Evolutionary conservation across 345 rosid genomes (phyloP), one percentile per base, ranked within the genome.

Genomic region (Turnera subulata): DNA sequence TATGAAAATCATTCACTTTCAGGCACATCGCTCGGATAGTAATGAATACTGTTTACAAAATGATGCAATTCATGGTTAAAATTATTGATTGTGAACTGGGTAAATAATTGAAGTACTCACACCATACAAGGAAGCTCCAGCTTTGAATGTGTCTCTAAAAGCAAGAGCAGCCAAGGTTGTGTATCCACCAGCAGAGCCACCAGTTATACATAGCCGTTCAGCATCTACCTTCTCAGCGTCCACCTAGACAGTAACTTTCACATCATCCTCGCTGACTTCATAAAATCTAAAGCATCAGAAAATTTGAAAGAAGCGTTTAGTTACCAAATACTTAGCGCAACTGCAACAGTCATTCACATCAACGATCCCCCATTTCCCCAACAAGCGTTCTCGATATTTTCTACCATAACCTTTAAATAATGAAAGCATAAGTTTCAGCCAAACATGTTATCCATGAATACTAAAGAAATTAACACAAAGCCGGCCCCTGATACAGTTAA

Each of bases 171-270:
- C 99, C 70, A 89, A 85, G 50, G 96, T 87, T 33, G 96, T 93
- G 65, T 89, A 93, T 38, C 99, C 97, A 58, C 99, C 97, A 50
- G 99, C 99, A 59, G 99, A 93, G 61, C 92, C 96, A 59, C 99
- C 99, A 50, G 99, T 86, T 72, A 93, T 93, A 66, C 97, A 93
- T 1, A 93, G 80, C 46, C 91, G 80, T 39, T 81, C 72, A 15
- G 46, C 76, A 74, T 89, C 99, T 51, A 72, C 96, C 72, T 75
- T 89, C 50, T 84, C 97, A 19, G 63, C 78, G 65, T 85, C 85
- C 69, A 87, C 86, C 97, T 89, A 59, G 56, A 67, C 29, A 70
- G 70, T 63, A 61, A 46, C 63, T 62, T 59, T 23, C 50, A 61
- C 2, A 33, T 42, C 12, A 10, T 47, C 23, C 25, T 35, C 3